These are phyloP conservation scores for Fusarium oxysporum DNA, from an alignment of 2,329 filamentous ascomycete genomes.

Conservation along the genomic window DNA sequence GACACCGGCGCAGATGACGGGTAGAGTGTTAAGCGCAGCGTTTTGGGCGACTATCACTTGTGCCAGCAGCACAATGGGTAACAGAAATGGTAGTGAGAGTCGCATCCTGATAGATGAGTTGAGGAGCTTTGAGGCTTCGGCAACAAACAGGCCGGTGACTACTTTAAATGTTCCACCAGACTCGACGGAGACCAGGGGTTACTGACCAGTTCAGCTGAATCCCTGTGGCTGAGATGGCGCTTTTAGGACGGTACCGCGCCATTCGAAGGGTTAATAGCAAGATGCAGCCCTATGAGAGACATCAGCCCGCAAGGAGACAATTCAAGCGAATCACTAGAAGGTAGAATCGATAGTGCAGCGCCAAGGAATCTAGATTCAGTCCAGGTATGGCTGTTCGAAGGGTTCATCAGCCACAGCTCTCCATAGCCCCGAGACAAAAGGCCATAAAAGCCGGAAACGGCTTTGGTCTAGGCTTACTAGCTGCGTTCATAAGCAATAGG, in stretches of 20 bases:
- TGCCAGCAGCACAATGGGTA: neutral
- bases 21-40: neutral
- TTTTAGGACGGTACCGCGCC: neutral
- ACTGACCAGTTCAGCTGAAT: neutral
- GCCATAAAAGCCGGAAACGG: neutral
- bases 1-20: neutral
- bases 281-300: neutral
- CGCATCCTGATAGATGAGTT: fast-evolving
- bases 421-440: neutral
- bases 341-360: fast-evolving
- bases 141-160: fast-evolving
- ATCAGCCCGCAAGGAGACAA: neutral
- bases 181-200: fast-evolving
- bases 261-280: neutral
- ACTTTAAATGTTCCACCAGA: neutral
- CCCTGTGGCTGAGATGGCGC: neutral
- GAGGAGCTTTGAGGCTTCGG: fast-evolving
- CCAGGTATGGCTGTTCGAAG: fast-evolving
- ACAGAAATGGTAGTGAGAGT: neutral
- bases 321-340: neutral
- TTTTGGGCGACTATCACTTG: neutral
- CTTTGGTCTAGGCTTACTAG: fast-evolving
- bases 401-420: neutral
- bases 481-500: fast-evolving
- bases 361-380: neutral